A percentile compares a stretch with the other conserved stretches of the same genome.
Conservation (phyloP, 2,329 filamentous ascomycete species). For the Cladophialophora carrionii region DNA sequence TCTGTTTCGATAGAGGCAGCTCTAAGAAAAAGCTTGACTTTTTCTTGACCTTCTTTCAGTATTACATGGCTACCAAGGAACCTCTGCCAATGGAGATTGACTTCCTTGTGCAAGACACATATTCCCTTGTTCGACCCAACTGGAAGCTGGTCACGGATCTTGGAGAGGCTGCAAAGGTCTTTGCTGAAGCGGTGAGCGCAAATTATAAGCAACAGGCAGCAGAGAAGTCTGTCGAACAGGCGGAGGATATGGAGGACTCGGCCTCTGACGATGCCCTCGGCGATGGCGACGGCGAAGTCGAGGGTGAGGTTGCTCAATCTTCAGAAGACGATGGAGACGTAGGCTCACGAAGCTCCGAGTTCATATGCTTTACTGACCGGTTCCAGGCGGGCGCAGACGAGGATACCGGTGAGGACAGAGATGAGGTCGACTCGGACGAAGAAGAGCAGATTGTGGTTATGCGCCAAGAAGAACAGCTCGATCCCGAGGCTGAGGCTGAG, state of each 20-base stretch:
- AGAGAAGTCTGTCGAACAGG: constrained; percentile 70
- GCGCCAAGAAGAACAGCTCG: constrained; percentile 82
- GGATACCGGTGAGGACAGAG: constrained; percentile 49
- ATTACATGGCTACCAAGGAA: constrained; percentile 91
- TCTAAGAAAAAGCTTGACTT: constrained; percentile 98
- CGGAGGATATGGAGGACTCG: constrained; percentile 71
- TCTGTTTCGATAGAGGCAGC: constrained; percentile 91
- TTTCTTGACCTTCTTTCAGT: constrained; percentile 91
- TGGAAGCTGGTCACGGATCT: constrained; percentile 84
- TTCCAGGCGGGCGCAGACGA: constrained; percentile 45
- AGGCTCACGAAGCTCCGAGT: constrained; percentile 15
- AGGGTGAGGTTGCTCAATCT: constrained; percentile 50
- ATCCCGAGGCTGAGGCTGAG: constrained; percentile 92
- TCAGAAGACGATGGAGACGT: constrained; percentile 56
- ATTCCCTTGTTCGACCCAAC: constrained; percentile 79
- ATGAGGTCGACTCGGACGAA: constrained; percentile 61
- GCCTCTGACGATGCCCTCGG: constrained; percentile 77
- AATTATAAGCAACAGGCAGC: constrained; percentile 80
- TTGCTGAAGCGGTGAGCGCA: constrained; percentile 84
- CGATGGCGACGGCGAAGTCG: constrained; percentile 64
- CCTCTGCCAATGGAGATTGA: constrained; percentile 94
- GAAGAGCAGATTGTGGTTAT: constrained; percentile 93
- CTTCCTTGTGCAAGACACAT: constrained; percentile 93
- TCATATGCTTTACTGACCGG: constrained; percentile 23
- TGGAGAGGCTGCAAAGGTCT: constrained; percentile 79